These are phyloP conservation scores for Agarophyton chilense DNA, from an alignment of 23 red algal genomes.

Conservation along the genomic window DNA sequence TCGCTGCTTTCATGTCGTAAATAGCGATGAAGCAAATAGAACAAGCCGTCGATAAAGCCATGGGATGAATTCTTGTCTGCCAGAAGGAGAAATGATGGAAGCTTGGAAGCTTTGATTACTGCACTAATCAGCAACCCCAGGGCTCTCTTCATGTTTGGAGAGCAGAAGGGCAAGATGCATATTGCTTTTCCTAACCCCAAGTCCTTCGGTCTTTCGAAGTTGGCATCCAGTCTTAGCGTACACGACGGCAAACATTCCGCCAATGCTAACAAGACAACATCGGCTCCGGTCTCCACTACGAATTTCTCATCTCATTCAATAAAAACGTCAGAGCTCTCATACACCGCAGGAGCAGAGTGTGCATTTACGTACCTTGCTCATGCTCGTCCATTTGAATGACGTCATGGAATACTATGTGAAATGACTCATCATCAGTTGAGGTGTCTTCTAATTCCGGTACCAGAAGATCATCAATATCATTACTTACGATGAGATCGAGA, in stretches of 20 bases:
- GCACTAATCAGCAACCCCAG: neutral
- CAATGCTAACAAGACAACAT: slow-evolving; percentile 6
- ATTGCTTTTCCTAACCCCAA: neutral
- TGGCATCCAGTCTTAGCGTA: neutral
- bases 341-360: neutral
- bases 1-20: neutral
- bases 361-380: slow-evolving; percentile 9
- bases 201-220: neutral
- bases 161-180: slow-evolving; percentile 6
- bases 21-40: slow-evolving; percentile 14
- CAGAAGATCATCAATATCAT: neutral
- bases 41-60: slow-evolving; percentile 17
- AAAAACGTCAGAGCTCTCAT: neutral
- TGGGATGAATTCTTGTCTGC: slow-evolving; percentile 7
- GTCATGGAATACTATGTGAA: neutral
- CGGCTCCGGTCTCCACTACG: slow-evolving; percentile 1
- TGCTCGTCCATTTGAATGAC: slow-evolving; percentile 7
- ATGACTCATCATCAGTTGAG: neutral
- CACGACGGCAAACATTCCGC: neutral
- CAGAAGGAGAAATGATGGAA: neutral
- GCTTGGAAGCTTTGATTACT: neutral
- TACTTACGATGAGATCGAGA: neutral
- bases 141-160: slow-evolving; percentile 8
- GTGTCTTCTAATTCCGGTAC: slow-evolving; percentile 7
- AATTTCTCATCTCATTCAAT: neutral